Evolutionary conservation across 768 basidiomycete genomes (phyloP).

Genomic region (Clavaria fumosa): DNA sequence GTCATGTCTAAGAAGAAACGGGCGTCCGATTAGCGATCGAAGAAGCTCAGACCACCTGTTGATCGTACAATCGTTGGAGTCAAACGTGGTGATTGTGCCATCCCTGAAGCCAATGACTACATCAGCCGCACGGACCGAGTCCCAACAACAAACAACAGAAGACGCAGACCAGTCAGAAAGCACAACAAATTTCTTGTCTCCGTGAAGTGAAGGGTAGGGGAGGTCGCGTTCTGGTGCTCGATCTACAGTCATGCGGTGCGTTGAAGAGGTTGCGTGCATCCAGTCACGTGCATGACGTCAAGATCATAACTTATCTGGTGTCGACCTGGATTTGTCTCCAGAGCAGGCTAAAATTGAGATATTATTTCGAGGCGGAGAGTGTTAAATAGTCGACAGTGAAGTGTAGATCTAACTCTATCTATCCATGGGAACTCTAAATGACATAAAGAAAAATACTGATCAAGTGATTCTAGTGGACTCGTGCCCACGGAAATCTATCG

Average conservation of each 20-base stretch:
- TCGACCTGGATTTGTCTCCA: too few species aligned
- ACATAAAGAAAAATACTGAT: neutral
- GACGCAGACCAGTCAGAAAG: slow-evolving; percentile 69
- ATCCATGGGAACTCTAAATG: too few species aligned
- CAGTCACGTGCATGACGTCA: too few species aligned
- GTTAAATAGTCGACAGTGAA: neutral
- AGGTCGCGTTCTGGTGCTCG: slow-evolving; percentile 44
- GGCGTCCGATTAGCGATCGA: neutral
- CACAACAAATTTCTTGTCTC: slow-evolving; percentile 70
- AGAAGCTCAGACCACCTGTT: slow-evolving; percentile 1
- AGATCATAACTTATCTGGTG: too few species aligned
- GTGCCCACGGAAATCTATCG: neutral
- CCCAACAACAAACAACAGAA: neutral
- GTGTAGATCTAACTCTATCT: too few species aligned
- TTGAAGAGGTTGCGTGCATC: too few species aligned
- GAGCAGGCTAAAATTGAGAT: neutral
- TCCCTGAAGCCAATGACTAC: slow-evolving; percentile 38
- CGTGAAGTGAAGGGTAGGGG: slow-evolving; percentile 68
- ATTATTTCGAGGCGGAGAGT: neutral
- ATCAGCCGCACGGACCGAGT: too few species aligned
- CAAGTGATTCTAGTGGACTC: neutral
- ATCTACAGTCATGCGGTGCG: slow-evolving; percentile 12
- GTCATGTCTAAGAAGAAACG: slow-evolving; percentile 46
- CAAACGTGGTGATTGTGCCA: slow-evolving; percentile 84
- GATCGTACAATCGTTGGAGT: slow-evolving; percentile 79